Conservation (phyloP, 768 basidiomycete genomes). For the Tricholoma saponaceum region DNA sequence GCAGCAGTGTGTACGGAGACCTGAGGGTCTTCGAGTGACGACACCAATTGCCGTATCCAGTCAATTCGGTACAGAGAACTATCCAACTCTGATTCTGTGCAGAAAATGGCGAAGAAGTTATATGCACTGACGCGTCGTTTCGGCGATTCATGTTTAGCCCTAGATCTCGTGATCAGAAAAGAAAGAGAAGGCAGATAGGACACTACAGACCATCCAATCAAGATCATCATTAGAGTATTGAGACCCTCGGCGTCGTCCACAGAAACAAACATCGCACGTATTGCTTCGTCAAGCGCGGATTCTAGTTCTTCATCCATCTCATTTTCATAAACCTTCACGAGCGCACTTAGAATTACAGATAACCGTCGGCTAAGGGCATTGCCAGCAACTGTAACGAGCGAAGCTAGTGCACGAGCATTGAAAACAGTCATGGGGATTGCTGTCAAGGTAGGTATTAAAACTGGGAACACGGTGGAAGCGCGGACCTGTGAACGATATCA, state of each 20-base stretch:
- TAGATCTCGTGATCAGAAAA: constrained; percentile 23
- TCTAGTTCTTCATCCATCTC: constrained; percentile 66
- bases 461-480: constrained; percentile 93
- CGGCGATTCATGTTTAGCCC: constrained; percentile 76
- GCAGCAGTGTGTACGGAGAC: constrained; percentile 78
- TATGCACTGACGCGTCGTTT: constrained; percentile 75
- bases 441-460: constrained; percentile 90
- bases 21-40: constrained; percentile 74
- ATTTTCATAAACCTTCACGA: constrained; percentile 75
- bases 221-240: constrained; percentile 82
- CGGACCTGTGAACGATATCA: constrained; percentile 58
- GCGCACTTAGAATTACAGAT: constrained; percentile 69
- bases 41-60: constrained; percentile 89
- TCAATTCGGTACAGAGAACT: constrained; percentile 84
- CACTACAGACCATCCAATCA: constrained; percentile 77
- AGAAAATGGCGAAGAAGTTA: constrained; percentile 76
- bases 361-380: constrained; percentile 83
- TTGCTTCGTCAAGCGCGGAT: constrained; percentile 69
- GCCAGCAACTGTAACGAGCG: constrained; percentile 92
- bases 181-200: neutral
- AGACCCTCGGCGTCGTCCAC: constrained; percentile 85
- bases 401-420: constrained; percentile 88
- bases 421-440: constrained; percentile 90
- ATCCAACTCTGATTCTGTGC: constrained; percentile 79
- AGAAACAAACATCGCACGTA: constrained; percentile 70